A percentile compares a stretch with the other conserved stretches of the same genome.
Evolutionary conservation across 2,329 filamentous ascomycete genomes (phyloP).

Genomic region (Hirsutella minnesotensis): DNA sequence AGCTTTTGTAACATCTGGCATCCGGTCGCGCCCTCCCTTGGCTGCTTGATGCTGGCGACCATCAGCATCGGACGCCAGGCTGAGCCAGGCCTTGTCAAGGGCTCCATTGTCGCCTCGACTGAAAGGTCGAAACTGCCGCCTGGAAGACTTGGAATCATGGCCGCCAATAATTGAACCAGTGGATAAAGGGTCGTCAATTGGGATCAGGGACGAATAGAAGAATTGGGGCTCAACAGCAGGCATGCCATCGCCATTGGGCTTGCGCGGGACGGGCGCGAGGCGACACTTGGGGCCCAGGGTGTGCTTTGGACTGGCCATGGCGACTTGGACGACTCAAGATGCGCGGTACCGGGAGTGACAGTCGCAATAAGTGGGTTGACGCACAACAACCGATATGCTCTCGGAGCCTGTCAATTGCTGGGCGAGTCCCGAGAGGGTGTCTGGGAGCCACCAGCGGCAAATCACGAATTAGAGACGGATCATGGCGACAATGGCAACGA

Average conservation of each 20-base stretch:
- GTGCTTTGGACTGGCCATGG: constrained; percentile 24
- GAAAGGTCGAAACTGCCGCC: constrained; percentile 63
- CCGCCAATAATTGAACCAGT: constrained; percentile 40
- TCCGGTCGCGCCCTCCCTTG: constrained; percentile 9
- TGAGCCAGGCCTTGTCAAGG: constrained; percentile 67
- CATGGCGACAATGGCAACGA: background rate
- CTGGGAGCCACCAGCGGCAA: background rate
- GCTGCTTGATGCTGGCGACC: constrained; percentile 32
- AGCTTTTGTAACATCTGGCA: constrained; percentile 19
- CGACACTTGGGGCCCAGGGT: constrained; percentile 50
- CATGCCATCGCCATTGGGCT: constrained; percentile 30
- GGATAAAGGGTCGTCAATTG: constrained; percentile 82
- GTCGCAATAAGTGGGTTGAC: background rate
- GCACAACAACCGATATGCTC: too few relatives aligned
- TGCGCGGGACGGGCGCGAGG: constrained; percentile 32
- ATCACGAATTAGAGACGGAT: constrained; percentile 1
- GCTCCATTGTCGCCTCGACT: constrained; percentile 67
- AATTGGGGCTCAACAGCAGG: constrained; percentile 60
- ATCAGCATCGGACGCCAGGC: constrained; percentile 39
- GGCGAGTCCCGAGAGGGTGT: too few relatives aligned
- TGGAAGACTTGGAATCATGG: constrained; percentile 38
- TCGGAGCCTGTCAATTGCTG: too few relatives aligned
- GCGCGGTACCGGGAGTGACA: background rate
- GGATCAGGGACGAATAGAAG: constrained; percentile 73
- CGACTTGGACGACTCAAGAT: background rate